phyloP scores from a whole-genome alignment of 2,329 filamentous ascomycete genomes.

The Aspergillus sp. region DNA sequence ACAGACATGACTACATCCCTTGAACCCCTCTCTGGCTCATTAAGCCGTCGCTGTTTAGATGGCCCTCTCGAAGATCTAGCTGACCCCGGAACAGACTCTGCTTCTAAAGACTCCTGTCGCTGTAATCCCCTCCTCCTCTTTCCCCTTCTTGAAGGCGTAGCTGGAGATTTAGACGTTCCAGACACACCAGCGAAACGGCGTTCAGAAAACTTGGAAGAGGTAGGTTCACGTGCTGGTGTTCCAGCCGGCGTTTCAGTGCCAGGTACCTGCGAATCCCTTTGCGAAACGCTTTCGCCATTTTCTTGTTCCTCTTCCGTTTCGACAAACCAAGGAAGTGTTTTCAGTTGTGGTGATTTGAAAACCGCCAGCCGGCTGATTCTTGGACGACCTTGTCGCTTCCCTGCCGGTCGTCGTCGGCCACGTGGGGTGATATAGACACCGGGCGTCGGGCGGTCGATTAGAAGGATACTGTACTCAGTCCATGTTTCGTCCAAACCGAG shows the following conservation, averaged over 20 bases:
- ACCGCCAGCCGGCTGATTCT: conserved; percentile 34
- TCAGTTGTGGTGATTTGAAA: conserved; percentile 31
- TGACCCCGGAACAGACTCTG: neutral
- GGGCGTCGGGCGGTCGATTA: conserved; percentile 31
- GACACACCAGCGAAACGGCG: neutral
- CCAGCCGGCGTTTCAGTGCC: neutral
- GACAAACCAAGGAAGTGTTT: conserved; percentile 32
- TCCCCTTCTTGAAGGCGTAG: conserved; percentile 1
- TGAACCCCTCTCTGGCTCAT: too few species aligned
- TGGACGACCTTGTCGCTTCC: conserved; percentile 34
- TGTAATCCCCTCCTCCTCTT: conserved; percentile 10
- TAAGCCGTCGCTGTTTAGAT: conserved; percentile 13
- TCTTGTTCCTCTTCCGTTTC: conserved; percentile 9
- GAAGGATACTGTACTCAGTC: conserved; percentile 35
- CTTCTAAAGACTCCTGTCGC: conserved; percentile 1
- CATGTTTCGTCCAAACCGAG: conserved; percentile 37
- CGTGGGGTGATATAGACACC: conserved; percentile 39
- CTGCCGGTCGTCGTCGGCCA: conserved; percentile 34
- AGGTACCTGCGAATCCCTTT: neutral
- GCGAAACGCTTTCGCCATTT: neutral
- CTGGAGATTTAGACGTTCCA: neutral
- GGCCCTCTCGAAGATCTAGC: conserved; percentile 4
- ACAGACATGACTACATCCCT: too few species aligned
- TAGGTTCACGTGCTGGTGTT: neutral
- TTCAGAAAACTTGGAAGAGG: neutral